Conservation (phyloP, 345 rosid genomes). For the Ricinus communis region DNA sequence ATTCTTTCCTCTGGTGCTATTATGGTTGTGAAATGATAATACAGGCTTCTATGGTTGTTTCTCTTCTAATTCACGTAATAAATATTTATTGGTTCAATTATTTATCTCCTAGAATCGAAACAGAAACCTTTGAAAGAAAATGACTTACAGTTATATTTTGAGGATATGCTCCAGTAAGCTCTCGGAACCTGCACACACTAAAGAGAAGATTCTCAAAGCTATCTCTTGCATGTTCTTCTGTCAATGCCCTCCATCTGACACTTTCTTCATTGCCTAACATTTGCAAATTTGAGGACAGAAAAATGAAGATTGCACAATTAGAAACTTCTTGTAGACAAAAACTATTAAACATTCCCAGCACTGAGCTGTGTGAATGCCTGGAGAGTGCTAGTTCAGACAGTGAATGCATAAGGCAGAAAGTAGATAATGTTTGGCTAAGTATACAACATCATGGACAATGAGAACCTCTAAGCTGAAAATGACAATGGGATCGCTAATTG, state of each 20-base stretch:
- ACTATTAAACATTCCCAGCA: not conserved
- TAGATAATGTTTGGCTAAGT: not conserved
- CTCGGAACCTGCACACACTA: slow-evolving; percentile 87
- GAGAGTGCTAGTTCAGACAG: not conserved
- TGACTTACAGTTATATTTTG: slow-evolving; percentile 78
- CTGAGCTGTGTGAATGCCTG: not conserved
- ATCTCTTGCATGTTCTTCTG: slow-evolving; percentile 98
- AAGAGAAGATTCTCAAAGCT: slow-evolving; percentile 97
- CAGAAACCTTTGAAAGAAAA: slow-evolving; percentile 4
- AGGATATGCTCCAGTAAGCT: slow-evolving; percentile 90
- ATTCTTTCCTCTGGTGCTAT: not conserved
- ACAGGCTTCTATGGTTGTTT: not conserved
- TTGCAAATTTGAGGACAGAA: slow-evolving; percentile 16
- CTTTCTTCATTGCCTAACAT: slow-evolving; percentile 62
- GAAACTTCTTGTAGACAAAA: not conserved
- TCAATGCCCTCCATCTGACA: slow-evolving; percentile 75
- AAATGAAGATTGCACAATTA: not conserved
- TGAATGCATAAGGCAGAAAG: not conserved
- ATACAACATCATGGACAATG: no score
- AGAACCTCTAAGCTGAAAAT: no score
- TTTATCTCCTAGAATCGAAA: not conserved
- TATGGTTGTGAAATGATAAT: not conserved
- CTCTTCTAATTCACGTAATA: not conserved
- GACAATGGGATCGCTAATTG: no score
- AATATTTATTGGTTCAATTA: not conserved